Base-by-base conservation (phyloP, 2,329 filamentous ascomycete species). In the Xylariaceae sp. region DNA sequence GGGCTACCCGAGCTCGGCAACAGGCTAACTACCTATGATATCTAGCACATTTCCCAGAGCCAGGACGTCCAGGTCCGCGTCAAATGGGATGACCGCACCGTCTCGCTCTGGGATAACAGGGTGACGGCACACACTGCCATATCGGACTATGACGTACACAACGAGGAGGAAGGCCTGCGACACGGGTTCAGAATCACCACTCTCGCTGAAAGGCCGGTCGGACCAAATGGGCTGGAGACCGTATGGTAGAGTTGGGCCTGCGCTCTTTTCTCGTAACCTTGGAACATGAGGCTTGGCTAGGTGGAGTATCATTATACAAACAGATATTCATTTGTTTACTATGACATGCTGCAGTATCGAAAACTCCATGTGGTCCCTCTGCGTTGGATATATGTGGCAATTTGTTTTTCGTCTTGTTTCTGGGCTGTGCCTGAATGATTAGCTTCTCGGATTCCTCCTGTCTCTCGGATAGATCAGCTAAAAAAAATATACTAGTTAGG, bases 11-110 rank as follows among this genome's bases (percentile, higher is more conserved):
- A 29, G 26, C 3, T 16, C 18, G 23, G 45, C 23, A 14, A 52
- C 47, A 20, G 45, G 50, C 60, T 63, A 48, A 54, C 42, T 54
- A n/a, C n/a, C n/a, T n/a, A n/a, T n/a, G n/a, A 0, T 44, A 32
- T 37, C 2, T 20, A 73, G 66, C 80, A 82, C 59, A 75, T 82
- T 16, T 74, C 76, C 1, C 73, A 71, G 45, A 79, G 79, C 26
- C 87, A 88, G 42, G 89, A 92, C 70, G 77, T 88, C 56, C 88
- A 91, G 64, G 87, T 83, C 5, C 80, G 88, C 18, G 85, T 88
- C 66, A 79, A 82, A 61, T 89, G 87, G 86, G 77, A 79, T 43
- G 80, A 83, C 59, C 80, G 83, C 42, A 87, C 88, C 54, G 83
- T 90, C 1, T 85, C 85, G 0, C 79, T 89, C 55, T 89, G 87